Evolutionary conservation across 176 grass and related monocot species (phyloP).

Genomic region (Musa beccarii): DNA sequence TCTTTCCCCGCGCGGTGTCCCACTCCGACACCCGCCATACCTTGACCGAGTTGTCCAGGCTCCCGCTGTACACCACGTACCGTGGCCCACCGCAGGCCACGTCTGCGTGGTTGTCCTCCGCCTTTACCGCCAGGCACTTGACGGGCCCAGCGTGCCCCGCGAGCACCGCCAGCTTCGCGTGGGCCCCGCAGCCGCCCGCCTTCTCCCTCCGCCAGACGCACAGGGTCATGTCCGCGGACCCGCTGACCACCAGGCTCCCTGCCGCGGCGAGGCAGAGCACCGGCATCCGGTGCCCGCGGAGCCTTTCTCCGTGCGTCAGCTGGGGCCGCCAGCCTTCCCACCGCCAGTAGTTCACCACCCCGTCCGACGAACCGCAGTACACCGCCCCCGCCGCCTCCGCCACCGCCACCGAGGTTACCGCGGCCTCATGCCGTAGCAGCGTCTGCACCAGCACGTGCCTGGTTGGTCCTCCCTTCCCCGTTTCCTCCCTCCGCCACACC

Average conservation of each 20-base stretch:
- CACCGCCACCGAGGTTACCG: slow-evolving; percentile 10
- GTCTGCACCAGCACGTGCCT: slow-evolving; percentile 11
- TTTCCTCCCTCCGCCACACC: slow-evolving; percentile 7
- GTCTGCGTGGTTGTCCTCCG: background rate
- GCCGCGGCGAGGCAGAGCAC: slow-evolving; percentile 4
- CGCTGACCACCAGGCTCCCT: background rate
- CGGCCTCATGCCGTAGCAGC: background rate
- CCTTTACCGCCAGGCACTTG: slow-evolving; percentile 11
- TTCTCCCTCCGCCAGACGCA: slow-evolving; percentile 17
- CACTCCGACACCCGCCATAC: slow-evolving; percentile 7
- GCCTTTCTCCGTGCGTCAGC: background rate
- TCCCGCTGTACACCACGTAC: slow-evolving; percentile 14
- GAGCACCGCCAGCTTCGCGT: slow-evolving; percentile 7
- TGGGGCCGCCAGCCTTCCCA: background rate
- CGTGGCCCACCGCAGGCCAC: background rate
- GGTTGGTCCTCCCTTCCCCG: background rate
- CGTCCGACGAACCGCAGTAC: slow-evolving; percentile 15
- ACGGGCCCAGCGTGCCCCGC: slow-evolving; percentile 12
- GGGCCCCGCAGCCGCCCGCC: background rate
- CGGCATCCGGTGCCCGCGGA: slow-evolving; percentile 8
- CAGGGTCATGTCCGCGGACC: slow-evolving; percentile 2
- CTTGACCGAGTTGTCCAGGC: slow-evolving; percentile 15
- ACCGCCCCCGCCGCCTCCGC: slow-evolving; percentile 1
- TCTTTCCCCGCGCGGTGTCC: background rate
- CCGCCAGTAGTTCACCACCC: slow-evolving; percentile 1